Conservation (phyloP, 768 basidiomycete genomes). For the Termitomyces bulborhizus region DNA sequence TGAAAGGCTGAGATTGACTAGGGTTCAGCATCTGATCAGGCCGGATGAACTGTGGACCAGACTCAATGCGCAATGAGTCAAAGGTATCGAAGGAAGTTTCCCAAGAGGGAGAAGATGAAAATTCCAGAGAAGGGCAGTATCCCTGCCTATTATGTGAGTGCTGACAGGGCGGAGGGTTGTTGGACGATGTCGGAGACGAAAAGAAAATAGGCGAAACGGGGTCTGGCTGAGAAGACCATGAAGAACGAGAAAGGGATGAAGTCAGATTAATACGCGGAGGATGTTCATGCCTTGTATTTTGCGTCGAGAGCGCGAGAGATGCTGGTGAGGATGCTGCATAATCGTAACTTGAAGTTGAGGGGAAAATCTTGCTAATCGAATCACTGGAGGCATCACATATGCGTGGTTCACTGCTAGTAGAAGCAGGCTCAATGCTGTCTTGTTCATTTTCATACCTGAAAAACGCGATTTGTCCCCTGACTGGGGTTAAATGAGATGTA, state of each 20-base stretch:
- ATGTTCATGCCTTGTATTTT: not conserved
- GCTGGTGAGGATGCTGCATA: not conserved
- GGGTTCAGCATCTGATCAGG: slow-evolving; percentile 4
- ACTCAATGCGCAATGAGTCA: slow-evolving; percentile 4
- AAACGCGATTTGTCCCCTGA: not conserved
- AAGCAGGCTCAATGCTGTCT: not conserved
- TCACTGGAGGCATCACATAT: slow-evolving; percentile 1
- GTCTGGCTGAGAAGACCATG: slow-evolving; percentile 4
- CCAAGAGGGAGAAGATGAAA: slow-evolving; percentile 19
- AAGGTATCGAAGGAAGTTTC: slow-evolving; percentile 21
- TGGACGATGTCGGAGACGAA: slow-evolving; percentile 22
- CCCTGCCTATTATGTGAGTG: slow-evolving; percentile 11
- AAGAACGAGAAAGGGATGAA: slow-evolving; percentile 3
- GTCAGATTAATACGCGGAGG: not conserved
- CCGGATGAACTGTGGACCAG: not conserved
- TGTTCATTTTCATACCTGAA: not conserved
- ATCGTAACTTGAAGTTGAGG: not conserved
- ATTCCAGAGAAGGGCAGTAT: slow-evolving; percentile 14
- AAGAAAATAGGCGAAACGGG: slow-evolving; percentile 13
- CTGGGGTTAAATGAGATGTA: not conserved
- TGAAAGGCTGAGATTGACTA: slow-evolving; percentile 6
- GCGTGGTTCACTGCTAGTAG: not conserved
- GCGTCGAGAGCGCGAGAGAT: not conserved
- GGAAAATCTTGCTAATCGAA: not conserved
- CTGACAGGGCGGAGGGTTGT: slow-evolving; percentile 6